phyloP scores from a whole-genome alignment of 2,329 filamentous ascomycete genomes.

The Phaeosphaeriaceae sp. region DNA sequence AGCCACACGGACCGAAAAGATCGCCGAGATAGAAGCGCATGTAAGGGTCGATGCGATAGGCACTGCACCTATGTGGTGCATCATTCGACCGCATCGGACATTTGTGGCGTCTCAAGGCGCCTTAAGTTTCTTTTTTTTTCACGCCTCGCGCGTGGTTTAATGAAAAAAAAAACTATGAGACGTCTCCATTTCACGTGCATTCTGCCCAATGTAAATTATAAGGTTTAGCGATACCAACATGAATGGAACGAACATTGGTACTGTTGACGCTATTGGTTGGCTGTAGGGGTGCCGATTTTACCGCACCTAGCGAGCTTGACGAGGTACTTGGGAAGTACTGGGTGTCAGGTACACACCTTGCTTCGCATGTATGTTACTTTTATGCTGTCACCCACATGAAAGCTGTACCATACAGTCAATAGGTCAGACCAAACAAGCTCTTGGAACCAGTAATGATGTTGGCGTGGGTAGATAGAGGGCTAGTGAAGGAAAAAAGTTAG shows the following conservation, averaged over 20 bases:
- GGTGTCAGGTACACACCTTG: background rate
- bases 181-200: slow-evolving; percentile 12
- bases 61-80: slow-evolving; percentile 18
- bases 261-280: slow-evolving; percentile 4
- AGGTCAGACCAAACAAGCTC: too few relatives aligned
- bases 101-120: slow-evolving; percentile 16
- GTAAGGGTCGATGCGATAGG: slow-evolving; percentile 17
- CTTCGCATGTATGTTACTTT: too few relatives aligned
- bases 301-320: slow-evolving; percentile 16
- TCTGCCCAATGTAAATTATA: slow-evolving; percentile 13
- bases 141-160: slow-evolving; percentile 24
- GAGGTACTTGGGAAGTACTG: slow-evolving; percentile 1
- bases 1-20: slow-evolving; percentile 11
- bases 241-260: slow-evolving; percentile 16
- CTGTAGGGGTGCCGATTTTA: slow-evolving; percentile 5
- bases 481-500: background rate
- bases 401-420: too few relatives aligned
- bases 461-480: too few relatives aligned
- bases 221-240: slow-evolving; percentile 25
- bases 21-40: slow-evolving; percentile 15
- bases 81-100: slow-evolving; percentile 22
- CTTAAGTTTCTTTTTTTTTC: slow-evolving; percentile 13
- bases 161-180: slow-evolving; percentile 7
- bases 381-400: too few relatives aligned
- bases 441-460: too few relatives aligned